Percentiles rank a stretch among this genome's conserved stretches.
Evolutionary conservation across 345 rosid species (phyloP).

Genomic region (Fremontodendron californicum): DNA sequence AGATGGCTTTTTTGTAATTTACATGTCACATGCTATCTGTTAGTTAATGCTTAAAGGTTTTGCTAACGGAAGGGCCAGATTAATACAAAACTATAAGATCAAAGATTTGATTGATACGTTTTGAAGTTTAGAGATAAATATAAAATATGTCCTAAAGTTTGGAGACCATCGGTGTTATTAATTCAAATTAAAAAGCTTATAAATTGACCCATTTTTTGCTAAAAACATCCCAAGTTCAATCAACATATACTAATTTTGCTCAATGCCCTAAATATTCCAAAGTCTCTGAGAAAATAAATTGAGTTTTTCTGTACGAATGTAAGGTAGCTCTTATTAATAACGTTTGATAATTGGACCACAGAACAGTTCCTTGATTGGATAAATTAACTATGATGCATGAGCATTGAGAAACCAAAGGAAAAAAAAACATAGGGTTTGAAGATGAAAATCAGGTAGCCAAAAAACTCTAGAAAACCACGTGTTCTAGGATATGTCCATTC

Average conservation of each 20-base stretch:
- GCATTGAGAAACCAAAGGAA: background rate
- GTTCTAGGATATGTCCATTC: slow-evolving; percentile 21
- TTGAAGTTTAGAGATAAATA: too few species aligned
- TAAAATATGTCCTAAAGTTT: too few species aligned
- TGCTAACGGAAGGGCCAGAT: too few species aligned
- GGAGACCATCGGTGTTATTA: too few species aligned
- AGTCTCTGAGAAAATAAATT: background rate
- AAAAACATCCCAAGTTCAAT: background rate
- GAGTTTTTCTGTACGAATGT: background rate
- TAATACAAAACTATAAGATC: too few species aligned
- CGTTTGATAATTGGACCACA: background rate
- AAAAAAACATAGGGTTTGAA: background rate
- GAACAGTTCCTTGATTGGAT: background rate
- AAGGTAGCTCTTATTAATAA: background rate
- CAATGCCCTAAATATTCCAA: background rate
- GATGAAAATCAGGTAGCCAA: background rate
- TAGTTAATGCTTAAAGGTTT: too few species aligned
- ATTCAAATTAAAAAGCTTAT: background rate
- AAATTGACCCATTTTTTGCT: background rate
- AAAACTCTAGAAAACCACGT: slow-evolving; percentile 4
- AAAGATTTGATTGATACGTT: too few species aligned
- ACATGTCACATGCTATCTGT: too few species aligned
- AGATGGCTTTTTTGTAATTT: too few species aligned
- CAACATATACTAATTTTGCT: background rate
- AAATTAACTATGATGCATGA: background rate